Base-by-base conservation (phyloP, 345 rosid species). In the Physaria fendleri region DNA sequence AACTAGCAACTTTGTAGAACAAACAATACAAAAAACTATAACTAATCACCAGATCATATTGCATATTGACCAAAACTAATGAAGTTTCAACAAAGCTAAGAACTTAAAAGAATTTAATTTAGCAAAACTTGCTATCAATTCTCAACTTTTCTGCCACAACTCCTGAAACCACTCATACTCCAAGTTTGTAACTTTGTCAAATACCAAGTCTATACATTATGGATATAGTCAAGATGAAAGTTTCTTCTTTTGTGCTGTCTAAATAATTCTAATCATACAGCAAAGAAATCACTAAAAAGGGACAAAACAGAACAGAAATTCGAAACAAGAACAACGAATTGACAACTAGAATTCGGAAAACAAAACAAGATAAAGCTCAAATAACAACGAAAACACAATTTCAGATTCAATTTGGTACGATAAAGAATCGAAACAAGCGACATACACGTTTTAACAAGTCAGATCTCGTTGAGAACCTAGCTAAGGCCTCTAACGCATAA, bases 391-490 rank as follows among this genome's bases (percentile, higher is more conserved):
- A 44, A 64, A 32, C 34, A 20, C 35, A 43, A n/a, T 14, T 17
- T 21, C 9, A 23, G 58, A 62, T 47, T 30, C 10, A 47, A 62
- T 21, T n/a, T 5, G 50, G 6, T 5, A 29, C 1, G 9, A 39
- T 25, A 62, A 46, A 22, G 17, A 55, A 25, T 45, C 21, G 21
- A 60, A 41, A 50, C 5, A 58, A 50, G 23, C 3, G 15, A 4
- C 63, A 46, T 62, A 62, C 74, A 62, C 35, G 73, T 60, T 18
- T 17, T 6, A 4, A 29, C 7, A 44, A 44, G 11, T 13, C 62
- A 69, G 68, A 69, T 69, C 73, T 61, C 56, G 56, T 13, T 8
- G 29, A 35, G 47, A 34, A 64, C n/a, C n/a, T n/a, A n/a, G n/a
- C n/a, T n/a, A n/a, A n/a, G n/a, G n/a, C n/a, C n/a, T n/a, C n/a